Base-by-base conservation (phyloP, 2,329 filamentous ascomycete species). In the Clonostachys rhizophaga region DNA sequence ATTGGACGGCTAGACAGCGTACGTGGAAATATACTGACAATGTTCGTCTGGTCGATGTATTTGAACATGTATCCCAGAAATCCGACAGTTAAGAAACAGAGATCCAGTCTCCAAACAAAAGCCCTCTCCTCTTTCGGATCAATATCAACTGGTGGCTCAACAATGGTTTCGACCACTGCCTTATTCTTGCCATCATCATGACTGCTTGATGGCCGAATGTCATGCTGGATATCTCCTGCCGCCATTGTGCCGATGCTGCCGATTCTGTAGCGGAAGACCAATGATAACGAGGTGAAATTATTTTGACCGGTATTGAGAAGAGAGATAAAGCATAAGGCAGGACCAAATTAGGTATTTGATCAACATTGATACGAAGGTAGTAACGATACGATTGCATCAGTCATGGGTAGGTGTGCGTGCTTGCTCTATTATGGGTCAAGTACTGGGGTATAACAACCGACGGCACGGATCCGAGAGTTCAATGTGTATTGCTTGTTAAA, bases 41-140 rank as follows among this genome's bases (percentile, higher is more conserved):
- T 35, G 55, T 61, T 57, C 0, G 56, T 62, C 40, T 62, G 60
- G 45, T 64, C 61, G 2, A 66, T 52, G 17, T 61, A 64, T 48
- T 65, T 66, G 54, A 66, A 41, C 40, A 41, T 41, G 9, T 41
- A 41, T 13, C 40, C 40, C 40, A 41, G 16, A 17, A 41, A 41
- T 6, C 40, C 40, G 16, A 41, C 24, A 5, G 40, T 41, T 13
- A 41, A n/a, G n/a, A 41, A 41, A 11, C 40, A 17, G 5, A 17
- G 12, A 41, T 41, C 40, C 12, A 41, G 16, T n/a, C 40, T 17
- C 40, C 40, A 41, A 9, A 41, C 17, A 17, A 41, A 41, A 17
- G 40, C 40, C 40, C 40, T 41, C 40, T 41, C 40, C 11, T 41
- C 40, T 24, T 41, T 41, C 5, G 40, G 40, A 17, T 41, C 40